Evolutionary conservation across 331 rosid species (phyloP).

Genomic region (Pyracantha coccinea): DNA sequence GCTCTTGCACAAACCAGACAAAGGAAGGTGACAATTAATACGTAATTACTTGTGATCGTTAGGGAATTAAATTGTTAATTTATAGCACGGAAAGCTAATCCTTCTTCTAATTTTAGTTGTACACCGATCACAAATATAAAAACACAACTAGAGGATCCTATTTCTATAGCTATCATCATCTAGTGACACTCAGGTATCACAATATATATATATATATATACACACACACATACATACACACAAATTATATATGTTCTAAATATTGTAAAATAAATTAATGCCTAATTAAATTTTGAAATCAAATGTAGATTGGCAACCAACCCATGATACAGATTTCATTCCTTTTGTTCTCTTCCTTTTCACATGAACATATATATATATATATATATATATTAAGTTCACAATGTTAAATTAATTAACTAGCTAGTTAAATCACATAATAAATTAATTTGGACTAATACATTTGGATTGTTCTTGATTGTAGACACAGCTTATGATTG

Average conservation of each 20-base stretch:
- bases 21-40: conserved; percentile 48
- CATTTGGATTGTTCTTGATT: background rate
- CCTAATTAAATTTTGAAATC: no score
- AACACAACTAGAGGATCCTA: background rate
- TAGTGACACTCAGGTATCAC: background rate
- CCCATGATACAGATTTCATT: background rate
- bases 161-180: background rate
- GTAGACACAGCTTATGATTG: conserved; percentile 78
- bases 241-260: no score
- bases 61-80: background rate
- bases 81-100: background rate
- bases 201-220: background rate
- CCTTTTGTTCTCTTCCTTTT: background rate
- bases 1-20: conserved; percentile 75
- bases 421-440: no score
- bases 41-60: background rate
- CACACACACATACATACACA: no score
- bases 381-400: background rate
- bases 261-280: no score
- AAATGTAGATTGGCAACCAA: background rate
- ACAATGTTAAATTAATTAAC: background rate
- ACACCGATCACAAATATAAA: background rate
- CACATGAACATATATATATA: background rate
- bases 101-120: background rate
- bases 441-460: background rate